Evolutionary conservation across 2,329 filamentous ascomycete species (phyloP).

Genomic region (Macrophomina pseudophaseolina): DNA sequence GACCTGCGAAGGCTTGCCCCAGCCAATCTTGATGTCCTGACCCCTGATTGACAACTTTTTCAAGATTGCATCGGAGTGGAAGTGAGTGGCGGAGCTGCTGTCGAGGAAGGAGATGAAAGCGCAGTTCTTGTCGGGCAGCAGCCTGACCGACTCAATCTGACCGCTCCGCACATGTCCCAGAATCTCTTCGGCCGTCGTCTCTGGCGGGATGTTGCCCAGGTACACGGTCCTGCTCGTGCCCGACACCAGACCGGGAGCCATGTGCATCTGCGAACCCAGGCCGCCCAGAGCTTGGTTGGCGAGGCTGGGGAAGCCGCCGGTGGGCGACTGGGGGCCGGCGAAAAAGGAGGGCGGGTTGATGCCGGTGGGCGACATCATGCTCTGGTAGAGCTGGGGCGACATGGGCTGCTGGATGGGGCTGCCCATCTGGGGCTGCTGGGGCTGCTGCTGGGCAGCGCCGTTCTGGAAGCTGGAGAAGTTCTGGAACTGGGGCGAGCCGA

Average conservation of each 20-base stretch:
- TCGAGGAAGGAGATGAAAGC: constrained; percentile 99
- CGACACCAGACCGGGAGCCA: constrained; percentile 80
- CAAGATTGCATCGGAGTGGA: constrained; percentile 98
- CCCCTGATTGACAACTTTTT: constrained; percentile 99
- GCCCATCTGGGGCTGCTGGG: constrained; percentile 65
- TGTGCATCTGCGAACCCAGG: constrained; percentile 75
- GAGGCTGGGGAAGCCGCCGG: constrained; percentile 71
- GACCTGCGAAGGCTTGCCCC: constrained; percentile 98
- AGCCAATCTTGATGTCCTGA: constrained; percentile 99
- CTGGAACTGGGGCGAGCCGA: constrained; percentile 90
- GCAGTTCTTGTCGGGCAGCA: constrained; percentile 98
- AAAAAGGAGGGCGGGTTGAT: constrained; percentile 81
- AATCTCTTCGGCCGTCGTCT: constrained; percentile 96
- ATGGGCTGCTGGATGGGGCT: constrained; percentile 77
- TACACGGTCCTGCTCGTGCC: constrained; percentile 97
- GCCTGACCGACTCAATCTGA: constrained; percentile 97
- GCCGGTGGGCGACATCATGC: constrained; percentile 82
- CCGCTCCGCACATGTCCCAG: constrained; percentile 94
- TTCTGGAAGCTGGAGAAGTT: constrained; percentile 71
- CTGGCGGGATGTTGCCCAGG: constrained; percentile 95
- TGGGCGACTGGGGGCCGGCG: constrained; percentile 85
- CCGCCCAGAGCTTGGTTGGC: constrained; percentile 63
- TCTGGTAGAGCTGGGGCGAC: constrained; percentile 83
- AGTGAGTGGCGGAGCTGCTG: constrained; percentile 95
- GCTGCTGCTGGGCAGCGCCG: constrained; percentile 65